These are phyloP conservation scores for Tuber brumale DNA, from an alignment of 495 filamentous ascomycete genomes.

Conservation along the genomic window DNA sequence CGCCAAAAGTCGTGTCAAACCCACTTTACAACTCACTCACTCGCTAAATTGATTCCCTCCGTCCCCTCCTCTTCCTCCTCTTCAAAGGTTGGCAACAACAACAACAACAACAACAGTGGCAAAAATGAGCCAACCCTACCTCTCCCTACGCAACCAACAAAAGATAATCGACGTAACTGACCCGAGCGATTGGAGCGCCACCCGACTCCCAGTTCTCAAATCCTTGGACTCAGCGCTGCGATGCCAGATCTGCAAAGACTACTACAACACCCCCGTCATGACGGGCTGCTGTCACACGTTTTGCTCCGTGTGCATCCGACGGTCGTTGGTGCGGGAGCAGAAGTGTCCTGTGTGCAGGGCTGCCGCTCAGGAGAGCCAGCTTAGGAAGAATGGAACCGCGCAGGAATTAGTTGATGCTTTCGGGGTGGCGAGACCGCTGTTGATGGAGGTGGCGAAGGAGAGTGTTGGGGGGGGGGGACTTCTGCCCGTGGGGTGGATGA, in stretches of 20 bases:
- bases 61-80: background rate
- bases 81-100: background rate
- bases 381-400: constrained; percentile 75
- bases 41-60: background rate
- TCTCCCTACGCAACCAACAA: background rate
- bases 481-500: constrained; percentile 44
- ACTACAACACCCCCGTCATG: constrained; percentile 86
- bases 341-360: constrained; percentile 80
- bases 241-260: constrained; percentile 97
- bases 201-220: constrained; percentile 62
- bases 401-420: constrained; percentile 82
- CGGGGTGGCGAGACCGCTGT: constrained; percentile 53
- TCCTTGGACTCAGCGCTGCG: constrained; percentile 78
- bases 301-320: constrained; percentile 88
- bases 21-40: background rate
- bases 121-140: background rate
- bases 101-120: background rate
- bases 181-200: constrained; percentile 88
- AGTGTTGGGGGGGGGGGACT: constrained; percentile 32
- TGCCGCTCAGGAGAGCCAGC: constrained; percentile 68
- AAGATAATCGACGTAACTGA: constrained; percentile 58
- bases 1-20: background rate
- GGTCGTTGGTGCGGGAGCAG: constrained; percentile 69
- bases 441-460: constrained; percentile 57
- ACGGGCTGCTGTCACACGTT: constrained; percentile 95